These are phyloP conservation scores for Tuber borchii DNA, from an alignment of 495 filamentous ascomycete genomes.

Conservation along the genomic window DNA sequence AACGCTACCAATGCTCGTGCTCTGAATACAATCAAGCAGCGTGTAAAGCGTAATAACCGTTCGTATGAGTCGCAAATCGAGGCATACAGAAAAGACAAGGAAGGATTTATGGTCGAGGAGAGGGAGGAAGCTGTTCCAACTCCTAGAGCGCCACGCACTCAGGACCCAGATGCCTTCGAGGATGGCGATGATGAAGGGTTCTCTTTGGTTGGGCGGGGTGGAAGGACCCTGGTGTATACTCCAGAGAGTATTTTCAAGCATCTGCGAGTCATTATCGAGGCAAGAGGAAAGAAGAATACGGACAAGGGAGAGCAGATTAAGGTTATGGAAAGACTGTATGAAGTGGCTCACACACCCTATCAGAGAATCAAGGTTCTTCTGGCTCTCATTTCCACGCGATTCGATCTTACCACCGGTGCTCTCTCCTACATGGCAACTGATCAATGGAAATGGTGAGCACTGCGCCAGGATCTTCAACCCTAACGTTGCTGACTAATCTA, in stretches of 20 bases:
- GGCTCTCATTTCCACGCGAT: slow-evolving; percentile 85
- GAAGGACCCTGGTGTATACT: slow-evolving; percentile 79
- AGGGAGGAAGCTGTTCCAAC: slow-evolving; percentile 58
- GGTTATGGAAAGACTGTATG: slow-evolving; percentile 91
- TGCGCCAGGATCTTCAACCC: not conserved
- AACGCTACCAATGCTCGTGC: slow-evolving; percentile 90
- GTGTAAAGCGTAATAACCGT: slow-evolving; percentile 97
- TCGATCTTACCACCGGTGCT: slow-evolving; percentile 78
- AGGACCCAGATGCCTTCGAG: slow-evolving; percentile 36
- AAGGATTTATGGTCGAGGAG: slow-evolving; percentile 78
- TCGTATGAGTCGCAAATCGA: slow-evolving; percentile 83
- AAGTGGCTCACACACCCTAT: slow-evolving; percentile 82
- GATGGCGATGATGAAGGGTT: slow-evolving; percentile 73
- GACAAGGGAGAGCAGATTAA: slow-evolving; percentile 89
- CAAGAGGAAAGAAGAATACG: slow-evolving; percentile 96
- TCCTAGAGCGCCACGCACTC: slow-evolving; percentile 40
- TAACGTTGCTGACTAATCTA: slow-evolving; percentile 18
- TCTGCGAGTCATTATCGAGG: slow-evolving; percentile 84
- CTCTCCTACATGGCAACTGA: slow-evolving; percentile 86
- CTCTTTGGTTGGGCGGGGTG: slow-evolving; percentile 74
- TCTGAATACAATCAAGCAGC: slow-evolving; percentile 92
- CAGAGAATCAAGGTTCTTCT: slow-evolving; percentile 89
- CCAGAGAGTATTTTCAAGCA: slow-evolving; percentile 98
- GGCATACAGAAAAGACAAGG: slow-evolving; percentile 74
- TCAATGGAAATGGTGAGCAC: slow-evolving; percentile 75